A percentile compares a stretch with the other conserved stretches of the same genome.
Conservation (phyloP, 805 yeast species). For the Monosporozyma yasuniensis region DNA sequence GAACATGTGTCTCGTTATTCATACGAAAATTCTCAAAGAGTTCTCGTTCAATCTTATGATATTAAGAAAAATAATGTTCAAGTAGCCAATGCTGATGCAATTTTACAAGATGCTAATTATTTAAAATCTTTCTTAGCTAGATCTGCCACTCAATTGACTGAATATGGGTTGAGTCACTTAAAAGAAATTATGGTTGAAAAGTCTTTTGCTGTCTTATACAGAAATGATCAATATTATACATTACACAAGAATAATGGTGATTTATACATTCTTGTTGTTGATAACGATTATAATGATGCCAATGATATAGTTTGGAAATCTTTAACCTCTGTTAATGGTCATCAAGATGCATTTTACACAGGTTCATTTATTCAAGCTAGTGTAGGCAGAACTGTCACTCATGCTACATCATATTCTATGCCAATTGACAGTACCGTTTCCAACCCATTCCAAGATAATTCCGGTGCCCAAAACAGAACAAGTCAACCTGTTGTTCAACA, state of each 20-base stretch:
- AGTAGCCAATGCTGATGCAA: constrained; percentile 19
- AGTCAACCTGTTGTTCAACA: neutral
- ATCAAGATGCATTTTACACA: constrained; percentile 57
- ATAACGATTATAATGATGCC: constrained; percentile 47
- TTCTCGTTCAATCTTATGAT: constrained; percentile 41
- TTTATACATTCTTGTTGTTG: constrained; percentile 64
- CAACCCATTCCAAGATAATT: constrained; percentile 20
- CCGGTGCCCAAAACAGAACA: neutral
- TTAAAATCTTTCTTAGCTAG: constrained; percentile 44
- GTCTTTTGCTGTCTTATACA: constrained; percentile 61
- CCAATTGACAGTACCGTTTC: constrained; percentile 4
- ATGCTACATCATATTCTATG: constrained; percentile 3
- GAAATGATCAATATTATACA: constrained; percentile 86
- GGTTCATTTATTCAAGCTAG: constrained; percentile 51
- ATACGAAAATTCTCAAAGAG: constrained; percentile 53
- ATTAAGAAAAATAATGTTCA: constrained; percentile 19
- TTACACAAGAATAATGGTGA: constrained; percentile 42
- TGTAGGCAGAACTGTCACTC: neutral
- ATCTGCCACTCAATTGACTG: constrained; percentile 71
- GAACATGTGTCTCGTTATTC: constrained; percentile 36
- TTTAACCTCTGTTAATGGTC: constrained; percentile 56
- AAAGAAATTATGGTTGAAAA: constrained; percentile 39
- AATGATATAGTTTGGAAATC: constrained; percentile 74
- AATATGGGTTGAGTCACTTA: constrained; percentile 48
- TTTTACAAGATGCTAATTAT: constrained; percentile 29